Percentiles rank a stretch among this genome's conserved stretches.
phyloP scores from a whole-genome alignment of 2,329 filamentous ascomycete genomes.

The Plectosphaerella sp. region DNA sequence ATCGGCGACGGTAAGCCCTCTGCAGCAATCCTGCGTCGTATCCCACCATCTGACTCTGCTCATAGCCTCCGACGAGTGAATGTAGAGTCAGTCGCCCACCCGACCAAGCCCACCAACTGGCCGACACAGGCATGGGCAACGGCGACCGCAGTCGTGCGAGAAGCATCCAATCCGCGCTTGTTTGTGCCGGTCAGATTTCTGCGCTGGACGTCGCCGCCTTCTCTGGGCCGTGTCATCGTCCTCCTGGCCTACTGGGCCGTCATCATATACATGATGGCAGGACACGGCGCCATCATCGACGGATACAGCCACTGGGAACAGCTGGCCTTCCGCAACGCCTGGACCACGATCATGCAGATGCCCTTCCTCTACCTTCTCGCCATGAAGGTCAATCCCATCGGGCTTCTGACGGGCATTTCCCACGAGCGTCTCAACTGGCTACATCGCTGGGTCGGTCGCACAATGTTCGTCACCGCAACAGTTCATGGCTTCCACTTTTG shows the following conservation, averaged over 20 bases:
- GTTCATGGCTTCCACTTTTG: constrained; percentile 70
- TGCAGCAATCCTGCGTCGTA: not conserved
- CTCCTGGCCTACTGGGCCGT: constrained; percentile 55
- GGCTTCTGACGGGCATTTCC: constrained; percentile 55
- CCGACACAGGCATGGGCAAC: constrained; percentile 53
- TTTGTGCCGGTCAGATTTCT: constrained; percentile 38
- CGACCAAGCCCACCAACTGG: constrained; percentile 44
- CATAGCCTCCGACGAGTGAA: constrained; percentile 41
- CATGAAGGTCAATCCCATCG: constrained; percentile 56
- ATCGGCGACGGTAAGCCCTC: constrained; percentile 31
- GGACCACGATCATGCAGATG: constrained; percentile 61
- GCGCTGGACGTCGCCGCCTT: constrained; percentile 54
- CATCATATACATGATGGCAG: constrained; percentile 51
- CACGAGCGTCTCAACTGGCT: constrained; percentile 71
- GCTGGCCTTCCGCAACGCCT: constrained; percentile 63
- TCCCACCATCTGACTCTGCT: not conserved
- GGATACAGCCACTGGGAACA: constrained; percentile 59
- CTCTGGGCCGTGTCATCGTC: constrained; percentile 50
- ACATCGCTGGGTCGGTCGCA: constrained; percentile 67
- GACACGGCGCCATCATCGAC: constrained; percentile 37
- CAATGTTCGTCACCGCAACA: constrained; percentile 63
- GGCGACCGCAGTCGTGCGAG: constrained; percentile 50
- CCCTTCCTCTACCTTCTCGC: constrained; percentile 60
- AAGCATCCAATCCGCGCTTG: constrained; percentile 51
- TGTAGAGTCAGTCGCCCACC: constrained; percentile 24